These are phyloP conservation scores for Apostasia ramifera DNA, from an alignment of 106 monocot species.

Conservation along the genomic window DNA sequence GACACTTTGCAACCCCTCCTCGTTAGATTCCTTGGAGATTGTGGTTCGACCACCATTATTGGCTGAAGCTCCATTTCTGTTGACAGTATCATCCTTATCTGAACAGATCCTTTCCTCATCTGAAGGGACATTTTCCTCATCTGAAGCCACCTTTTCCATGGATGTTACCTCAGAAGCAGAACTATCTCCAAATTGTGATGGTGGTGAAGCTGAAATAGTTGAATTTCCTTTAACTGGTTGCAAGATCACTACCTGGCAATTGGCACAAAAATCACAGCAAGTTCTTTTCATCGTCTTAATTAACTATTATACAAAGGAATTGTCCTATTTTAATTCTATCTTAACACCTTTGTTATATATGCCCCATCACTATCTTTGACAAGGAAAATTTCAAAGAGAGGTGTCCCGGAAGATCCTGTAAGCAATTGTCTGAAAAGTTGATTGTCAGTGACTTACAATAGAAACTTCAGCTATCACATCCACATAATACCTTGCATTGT, in stretches of 20 bases:
- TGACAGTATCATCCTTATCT: slow-evolving; percentile 11
- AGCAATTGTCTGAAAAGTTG: slow-evolving; percentile 66
- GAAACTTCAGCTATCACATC: not conserved
- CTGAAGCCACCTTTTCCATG: slow-evolving; percentile 9
- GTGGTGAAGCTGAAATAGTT: slow-evolving; percentile 23
- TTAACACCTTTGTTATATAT: slow-evolving; percentile 60
- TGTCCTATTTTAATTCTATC: not conserved
- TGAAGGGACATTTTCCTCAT: slow-evolving; percentile 14
- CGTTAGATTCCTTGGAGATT: slow-evolving; percentile 40
- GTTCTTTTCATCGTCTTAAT: not conserved
- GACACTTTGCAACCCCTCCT: slow-evolving; percentile 67
- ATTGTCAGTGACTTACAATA: slow-evolving; percentile 10
- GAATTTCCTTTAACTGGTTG: slow-evolving; percentile 50
- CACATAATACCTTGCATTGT: slow-evolving; percentile 66
- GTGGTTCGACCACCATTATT: slow-evolving; percentile 10
- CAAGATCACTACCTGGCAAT: slow-evolving; percentile 70
- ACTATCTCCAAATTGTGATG: slow-evolving; percentile 13
- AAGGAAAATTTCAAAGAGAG: slow-evolving; percentile 89
- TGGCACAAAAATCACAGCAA: not conserved
- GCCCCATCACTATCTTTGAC: slow-evolving; percentile 63
- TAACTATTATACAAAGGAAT: not conserved
- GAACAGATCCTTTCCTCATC: slow-evolving; percentile 15
- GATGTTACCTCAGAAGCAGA: slow-evolving; percentile 25
- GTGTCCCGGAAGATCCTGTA: slow-evolving; percentile 66
- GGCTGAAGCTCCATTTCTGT: not conserved